These are phyloP conservation scores for Hibiscus syriacus DNA, from an alignment of 345 rosid genomes.

Conservation along the genomic window DNA sequence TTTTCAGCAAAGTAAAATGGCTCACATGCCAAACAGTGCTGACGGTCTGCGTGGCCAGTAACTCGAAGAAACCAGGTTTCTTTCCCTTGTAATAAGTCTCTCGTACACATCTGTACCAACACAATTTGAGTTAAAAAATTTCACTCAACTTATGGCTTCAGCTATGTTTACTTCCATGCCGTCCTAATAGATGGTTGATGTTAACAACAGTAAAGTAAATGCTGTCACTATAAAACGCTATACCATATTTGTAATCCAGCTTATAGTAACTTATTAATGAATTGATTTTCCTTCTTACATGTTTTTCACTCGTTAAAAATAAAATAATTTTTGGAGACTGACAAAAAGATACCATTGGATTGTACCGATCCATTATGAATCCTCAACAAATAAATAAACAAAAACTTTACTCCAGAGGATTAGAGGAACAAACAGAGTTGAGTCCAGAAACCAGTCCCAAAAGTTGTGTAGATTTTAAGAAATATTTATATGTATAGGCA, in stretches of 20 bases:
- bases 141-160: conserved; percentile 8
- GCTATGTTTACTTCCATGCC: conserved; percentile 25
- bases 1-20: conserved; percentile 8
- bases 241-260: background rate
- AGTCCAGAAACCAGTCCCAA: background rate
- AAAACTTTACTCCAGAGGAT: background rate
- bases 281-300: background rate
- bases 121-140: background rate
- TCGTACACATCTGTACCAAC: conserved; percentile 8
- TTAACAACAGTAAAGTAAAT: background rate
- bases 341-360: conserved; percentile 19
- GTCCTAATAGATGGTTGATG: background rate
- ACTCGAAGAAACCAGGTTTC: conserved; percentile 36
- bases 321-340: conserved; percentile 47
- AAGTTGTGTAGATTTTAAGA: background rate
- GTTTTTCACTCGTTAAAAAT: background rate
- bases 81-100: conserved; percentile 9
- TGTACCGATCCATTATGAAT: background rate
- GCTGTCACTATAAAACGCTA: background rate
- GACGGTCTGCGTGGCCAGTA: conserved; percentile 91
- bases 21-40: conserved; percentile 98
- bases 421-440: background rate
- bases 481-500: background rate
- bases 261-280: background rate
- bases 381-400: background rate